These are phyloP conservation scores for Pyrenula massariospora DNA, from an alignment of 495 filamentous ascomycete species.

Conservation along the genomic window DNA sequence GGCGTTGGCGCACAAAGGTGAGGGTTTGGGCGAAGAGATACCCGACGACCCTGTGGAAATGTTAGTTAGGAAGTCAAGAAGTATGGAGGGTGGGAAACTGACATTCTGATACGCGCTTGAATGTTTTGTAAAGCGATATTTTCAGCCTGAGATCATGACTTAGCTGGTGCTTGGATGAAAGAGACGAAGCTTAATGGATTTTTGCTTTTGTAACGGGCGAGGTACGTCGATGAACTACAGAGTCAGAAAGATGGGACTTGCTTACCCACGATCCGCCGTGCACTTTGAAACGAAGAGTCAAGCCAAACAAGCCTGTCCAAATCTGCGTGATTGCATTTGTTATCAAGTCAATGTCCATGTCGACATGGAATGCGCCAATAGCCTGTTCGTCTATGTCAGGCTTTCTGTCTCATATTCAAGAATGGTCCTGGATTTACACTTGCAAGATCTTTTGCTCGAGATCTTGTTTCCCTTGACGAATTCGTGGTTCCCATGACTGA, in stretches of 20 bases:
- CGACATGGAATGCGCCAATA: slow-evolving; percentile 55
- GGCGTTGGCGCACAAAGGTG: slow-evolving; percentile 40
- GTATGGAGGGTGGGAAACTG: slow-evolving; percentile 26
- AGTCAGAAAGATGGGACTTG: too few species aligned
- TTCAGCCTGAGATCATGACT: slow-evolving; percentile 35
- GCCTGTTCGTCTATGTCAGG: neutral
- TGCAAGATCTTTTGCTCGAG: slow-evolving; percentile 56
- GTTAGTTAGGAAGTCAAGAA: neutral
- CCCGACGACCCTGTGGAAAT: too few species aligned
- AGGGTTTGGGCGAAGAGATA: slow-evolving; percentile 65
- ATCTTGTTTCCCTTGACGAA: slow-evolving; percentile 57
- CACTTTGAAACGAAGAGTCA: slow-evolving; percentile 55
- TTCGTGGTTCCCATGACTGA: slow-evolving; percentile 84
- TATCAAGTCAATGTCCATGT: slow-evolving; percentile 66
- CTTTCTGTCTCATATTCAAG: neutral
- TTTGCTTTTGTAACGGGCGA: too few species aligned
- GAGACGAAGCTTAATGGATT: too few species aligned
- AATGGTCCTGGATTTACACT: slow-evolving; percentile 33
- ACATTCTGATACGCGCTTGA: slow-evolving; percentile 74
- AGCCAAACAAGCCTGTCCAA: slow-evolving; percentile 40
- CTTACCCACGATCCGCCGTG: slow-evolving; percentile 59
- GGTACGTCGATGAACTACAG: too few species aligned
- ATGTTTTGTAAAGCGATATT: slow-evolving; percentile 72
- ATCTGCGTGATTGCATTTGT: slow-evolving; percentile 40
- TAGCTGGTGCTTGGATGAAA: too few species aligned